These are phyloP conservation scores for Pontederia crassipes DNA, from an alignment of 176 grass and related monocot genomes.

Conservation along the genomic window DNA sequence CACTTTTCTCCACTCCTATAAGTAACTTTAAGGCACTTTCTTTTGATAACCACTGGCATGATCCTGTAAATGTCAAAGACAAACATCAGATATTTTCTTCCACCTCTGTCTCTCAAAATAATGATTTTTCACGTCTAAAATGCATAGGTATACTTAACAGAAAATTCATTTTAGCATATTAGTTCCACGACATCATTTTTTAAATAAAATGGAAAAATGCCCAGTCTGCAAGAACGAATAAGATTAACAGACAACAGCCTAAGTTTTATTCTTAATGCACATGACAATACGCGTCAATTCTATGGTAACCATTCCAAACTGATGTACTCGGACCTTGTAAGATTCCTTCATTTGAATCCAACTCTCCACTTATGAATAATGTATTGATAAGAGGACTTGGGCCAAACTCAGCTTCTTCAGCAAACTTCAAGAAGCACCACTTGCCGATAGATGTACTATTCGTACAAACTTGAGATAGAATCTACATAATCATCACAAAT, in stretches of 20 bases:
- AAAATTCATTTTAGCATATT: too few species aligned
- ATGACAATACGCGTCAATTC: too few species aligned
- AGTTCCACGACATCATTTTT: too few species aligned
- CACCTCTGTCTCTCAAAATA: too few species aligned
- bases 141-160: too few species aligned
- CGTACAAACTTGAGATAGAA: constrained; percentile 33
- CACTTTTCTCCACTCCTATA: constrained; percentile 25
- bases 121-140: too few species aligned
- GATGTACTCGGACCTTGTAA: constrained; percentile 34
- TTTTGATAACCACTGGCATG: constrained; percentile 64
- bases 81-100: constrained; percentile 1
- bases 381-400: constrained; percentile 47
- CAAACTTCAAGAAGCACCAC: constrained; percentile 44
- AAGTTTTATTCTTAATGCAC: too few species aligned
- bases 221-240: too few species aligned
- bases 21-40: constrained; percentile 39
- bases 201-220: too few species aligned
- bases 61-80: constrained; percentile 30
- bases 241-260: too few species aligned
- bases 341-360: constrained; percentile 32
- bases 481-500: constrained; percentile 22
- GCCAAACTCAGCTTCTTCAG: constrained; percentile 80
- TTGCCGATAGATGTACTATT: constrained; percentile 21
- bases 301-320: neutral
- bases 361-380: constrained; percentile 34